Percentiles rank a stretch among this genome's conserved stretches.
These are phyloP conservation scores for Blastomyces parvus DNA, from an alignment of 2,329 filamentous ascomycete species.

Conservation along the genomic window DNA sequence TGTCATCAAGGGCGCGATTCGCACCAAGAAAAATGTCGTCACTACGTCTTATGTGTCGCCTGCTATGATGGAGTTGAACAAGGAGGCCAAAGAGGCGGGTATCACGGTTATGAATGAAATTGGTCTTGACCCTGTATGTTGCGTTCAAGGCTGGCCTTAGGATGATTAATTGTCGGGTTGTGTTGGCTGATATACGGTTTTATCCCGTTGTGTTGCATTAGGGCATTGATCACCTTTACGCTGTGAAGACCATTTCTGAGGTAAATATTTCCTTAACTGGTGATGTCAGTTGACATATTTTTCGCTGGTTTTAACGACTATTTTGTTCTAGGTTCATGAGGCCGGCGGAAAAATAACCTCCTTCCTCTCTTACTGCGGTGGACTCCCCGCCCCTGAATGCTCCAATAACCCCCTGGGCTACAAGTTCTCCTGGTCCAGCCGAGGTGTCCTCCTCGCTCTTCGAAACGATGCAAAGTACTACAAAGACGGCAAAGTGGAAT, in stretches of 20 bases:
- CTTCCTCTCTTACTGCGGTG: slow-evolving; percentile 80
- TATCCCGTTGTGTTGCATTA: slow-evolving; percentile 10
- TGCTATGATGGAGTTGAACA: slow-evolving; percentile 81
- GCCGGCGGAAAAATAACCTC: slow-evolving; percentile 74
- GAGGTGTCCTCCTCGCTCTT: slow-evolving; percentile 79
- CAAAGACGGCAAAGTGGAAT: slow-evolving; percentile 65
- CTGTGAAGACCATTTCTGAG: slow-evolving; percentile 68
- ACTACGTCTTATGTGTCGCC: slow-evolving; percentile 90
- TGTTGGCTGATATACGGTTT: background rate
- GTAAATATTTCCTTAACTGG: slow-evolving; percentile 12
- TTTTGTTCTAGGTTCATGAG: slow-evolving; percentile 58
- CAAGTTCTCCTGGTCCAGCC: slow-evolving; percentile 75
- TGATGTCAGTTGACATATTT: background rate
- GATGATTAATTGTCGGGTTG: background rate
- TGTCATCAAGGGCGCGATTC: slow-evolving; percentile 89
- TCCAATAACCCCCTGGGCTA: slow-evolving; percentile 87
- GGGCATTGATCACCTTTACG: slow-evolving; percentile 51
- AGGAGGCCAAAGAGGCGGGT: slow-evolving; percentile 73
- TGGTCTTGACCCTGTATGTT: slow-evolving; percentile 45
- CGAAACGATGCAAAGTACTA: slow-evolving; percentile 77
- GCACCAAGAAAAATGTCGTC: slow-evolving; percentile 90
- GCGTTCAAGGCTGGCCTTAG: background rate
- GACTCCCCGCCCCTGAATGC: slow-evolving; percentile 59
- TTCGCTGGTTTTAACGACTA: slow-evolving; percentile 24
- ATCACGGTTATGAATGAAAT: slow-evolving; percentile 99